Conservation (phyloP, 75 land plant species). For the Isoetes taiwanensis region DNA sequence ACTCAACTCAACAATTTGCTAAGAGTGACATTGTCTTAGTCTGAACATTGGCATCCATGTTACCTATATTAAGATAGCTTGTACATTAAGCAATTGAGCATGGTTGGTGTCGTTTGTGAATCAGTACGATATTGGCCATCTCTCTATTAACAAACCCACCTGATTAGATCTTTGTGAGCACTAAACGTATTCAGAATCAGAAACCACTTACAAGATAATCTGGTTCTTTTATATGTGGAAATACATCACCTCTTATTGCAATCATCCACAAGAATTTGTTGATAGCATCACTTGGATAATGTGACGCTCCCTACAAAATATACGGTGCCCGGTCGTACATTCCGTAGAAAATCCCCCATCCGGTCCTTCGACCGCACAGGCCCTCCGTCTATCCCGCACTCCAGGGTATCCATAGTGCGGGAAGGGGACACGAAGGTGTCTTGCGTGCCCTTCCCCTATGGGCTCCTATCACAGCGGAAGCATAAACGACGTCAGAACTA, state of each 20-base stretch:
- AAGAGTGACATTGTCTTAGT: background rate
- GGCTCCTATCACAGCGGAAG: too few relatives aligned
- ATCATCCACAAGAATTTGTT: constrained; percentile 99
- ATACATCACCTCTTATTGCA: constrained; percentile 96
- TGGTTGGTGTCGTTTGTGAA: constrained; percentile 90
- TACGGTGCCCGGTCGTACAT: too few relatives aligned
- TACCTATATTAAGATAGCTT: constrained; percentile 94
- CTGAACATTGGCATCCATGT: background rate
- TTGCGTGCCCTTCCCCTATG: too few relatives aligned
- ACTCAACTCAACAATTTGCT: background rate
- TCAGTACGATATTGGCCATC: constrained; percentile 98
- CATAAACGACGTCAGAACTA: too few relatives aligned
- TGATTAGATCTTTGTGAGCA: too few relatives aligned
- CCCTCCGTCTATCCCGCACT: too few relatives aligned
- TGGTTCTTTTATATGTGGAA: constrained; percentile 97
- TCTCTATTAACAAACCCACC: constrained; percentile 34
- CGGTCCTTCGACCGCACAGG: too few relatives aligned
- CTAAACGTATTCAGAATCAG: background rate
- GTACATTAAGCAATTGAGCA: constrained; percentile 97
- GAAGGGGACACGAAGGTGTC: too few relatives aligned
- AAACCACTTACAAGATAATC: constrained; percentile 74
- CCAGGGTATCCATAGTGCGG: too few relatives aligned
- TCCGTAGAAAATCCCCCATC: too few relatives aligned
- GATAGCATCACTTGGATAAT: constrained; percentile 98
- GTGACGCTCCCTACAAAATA: constrained; percentile 51